Evolutionary conservation across 31 red algal genomes (phyloP).

Genomic region (Porphyra umbilicalis): DNA sequence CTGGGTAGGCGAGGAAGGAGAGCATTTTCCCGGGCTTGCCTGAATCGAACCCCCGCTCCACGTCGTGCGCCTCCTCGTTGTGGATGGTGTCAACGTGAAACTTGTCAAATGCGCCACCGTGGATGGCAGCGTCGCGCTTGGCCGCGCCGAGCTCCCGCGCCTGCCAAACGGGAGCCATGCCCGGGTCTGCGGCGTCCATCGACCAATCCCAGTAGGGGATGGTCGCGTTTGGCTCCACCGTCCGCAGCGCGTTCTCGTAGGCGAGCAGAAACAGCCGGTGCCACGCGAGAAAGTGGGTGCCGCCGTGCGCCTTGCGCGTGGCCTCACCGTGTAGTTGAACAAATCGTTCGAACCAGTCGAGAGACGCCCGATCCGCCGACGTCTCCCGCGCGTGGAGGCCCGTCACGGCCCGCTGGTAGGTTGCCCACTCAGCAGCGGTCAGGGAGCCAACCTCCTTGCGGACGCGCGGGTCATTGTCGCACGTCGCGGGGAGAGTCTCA

Average conservation of each 20-base stretch:
- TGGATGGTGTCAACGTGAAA: slow-evolving; percentile 11
- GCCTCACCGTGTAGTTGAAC: slow-evolving; percentile 30
- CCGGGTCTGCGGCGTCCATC: slow-evolving; percentile 16
- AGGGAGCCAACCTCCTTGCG: slow-evolving; percentile 28
- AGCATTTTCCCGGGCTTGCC: slow-evolving; percentile 22
- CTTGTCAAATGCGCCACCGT: slow-evolving; percentile 12
- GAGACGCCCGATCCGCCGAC: neutral
- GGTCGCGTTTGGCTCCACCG: slow-evolving; percentile 31
- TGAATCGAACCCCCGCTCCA: slow-evolving; percentile 21
- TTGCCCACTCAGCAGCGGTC: slow-evolving; percentile 31
- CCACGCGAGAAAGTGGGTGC: slow-evolving; percentile 58
- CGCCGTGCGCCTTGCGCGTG: slow-evolving; percentile 34
- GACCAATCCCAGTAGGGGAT: slow-evolving; percentile 68
- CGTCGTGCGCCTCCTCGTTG: slow-evolving; percentile 10
- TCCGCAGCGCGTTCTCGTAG: slow-evolving; percentile 37
- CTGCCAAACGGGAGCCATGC: slow-evolving; percentile 27
- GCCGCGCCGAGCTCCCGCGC: slow-evolving; percentile 11
- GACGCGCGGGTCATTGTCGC: too few species aligned
- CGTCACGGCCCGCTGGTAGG: slow-evolving; percentile 29
- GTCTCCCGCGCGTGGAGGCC: too few species aligned
- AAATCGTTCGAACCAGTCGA: slow-evolving; percentile 28
- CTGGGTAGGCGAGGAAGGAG: too few species aligned
- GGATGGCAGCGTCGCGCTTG: too few species aligned
- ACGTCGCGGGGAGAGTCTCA: too few species aligned
- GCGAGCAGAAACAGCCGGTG: slow-evolving; percentile 51